Conservation (phyloP, 2,329 filamentous ascomycete genomes). For the Colletotrichum lupini region DNA sequence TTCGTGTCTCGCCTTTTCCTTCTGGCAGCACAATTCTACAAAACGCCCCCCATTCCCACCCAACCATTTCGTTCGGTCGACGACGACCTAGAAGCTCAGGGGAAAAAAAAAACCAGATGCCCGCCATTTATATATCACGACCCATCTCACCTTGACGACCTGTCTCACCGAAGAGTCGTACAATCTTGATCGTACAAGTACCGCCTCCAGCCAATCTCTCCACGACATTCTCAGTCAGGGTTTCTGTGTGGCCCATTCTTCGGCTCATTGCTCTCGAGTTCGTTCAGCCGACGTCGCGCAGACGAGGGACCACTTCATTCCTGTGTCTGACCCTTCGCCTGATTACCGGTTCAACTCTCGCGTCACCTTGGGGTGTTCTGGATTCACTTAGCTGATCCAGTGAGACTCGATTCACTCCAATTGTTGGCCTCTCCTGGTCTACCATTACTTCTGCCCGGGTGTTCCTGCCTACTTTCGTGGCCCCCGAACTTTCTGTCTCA, state of each 20-base stretch:
- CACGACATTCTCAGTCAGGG: conserved; percentile 17
- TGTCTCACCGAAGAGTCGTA: conserved; percentile 22
- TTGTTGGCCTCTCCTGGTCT: conserved; percentile 1
- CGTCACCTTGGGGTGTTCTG: conserved; percentile 18
- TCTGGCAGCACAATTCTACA: not conserved
- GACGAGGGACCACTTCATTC: conserved; percentile 3
- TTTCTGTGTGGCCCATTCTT: conserved; percentile 16
- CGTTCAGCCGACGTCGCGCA: conserved; percentile 21
- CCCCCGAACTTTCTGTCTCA: conserved; percentile 22
- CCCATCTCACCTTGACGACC: conserved; percentile 15
- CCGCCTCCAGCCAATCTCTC: conserved; percentile 5
- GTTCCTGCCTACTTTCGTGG: conserved; percentile 26
- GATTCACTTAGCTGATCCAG: conserved; percentile 3
- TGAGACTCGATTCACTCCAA: conserved; percentile 16
- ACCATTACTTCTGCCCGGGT: conserved; percentile 14
- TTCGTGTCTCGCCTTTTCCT: conserved; percentile 7
- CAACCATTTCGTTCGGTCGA: not conserved
- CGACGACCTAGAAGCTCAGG: not conserved
- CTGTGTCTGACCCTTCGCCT: conserved; percentile 6
- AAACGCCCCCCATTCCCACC: not conserved
- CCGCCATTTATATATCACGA: conserved; percentile 25
- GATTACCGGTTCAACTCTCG: conserved; percentile 8
- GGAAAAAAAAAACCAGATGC: not conserved
- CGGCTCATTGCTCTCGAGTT: conserved; percentile 16
- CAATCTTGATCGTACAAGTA: conserved; percentile 25